Evolutionary conservation across 768 basidiomycete genomes (phyloP).

Genomic region (Leucocoprinus leucothites): DNA sequence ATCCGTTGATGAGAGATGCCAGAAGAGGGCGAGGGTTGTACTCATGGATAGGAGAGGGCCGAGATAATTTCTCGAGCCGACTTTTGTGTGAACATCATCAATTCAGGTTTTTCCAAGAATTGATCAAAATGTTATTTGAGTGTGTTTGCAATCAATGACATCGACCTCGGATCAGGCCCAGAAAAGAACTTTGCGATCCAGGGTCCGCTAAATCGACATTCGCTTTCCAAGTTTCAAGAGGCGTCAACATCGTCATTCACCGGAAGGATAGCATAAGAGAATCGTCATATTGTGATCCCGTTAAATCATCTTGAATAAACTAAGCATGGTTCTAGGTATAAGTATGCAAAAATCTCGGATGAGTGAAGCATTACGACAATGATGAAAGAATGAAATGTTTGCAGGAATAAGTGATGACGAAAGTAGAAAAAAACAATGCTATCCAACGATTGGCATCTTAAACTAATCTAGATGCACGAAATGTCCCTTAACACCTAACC

Average conservation of each 20-base stretch:
- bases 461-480: constrained; percentile 61
- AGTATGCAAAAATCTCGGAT: neutral
- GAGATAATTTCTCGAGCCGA: constrained; percentile 6
- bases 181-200: neutral
- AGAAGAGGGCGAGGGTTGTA: constrained; percentile 90
- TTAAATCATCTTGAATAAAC: neutral
- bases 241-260: too few relatives aligned
- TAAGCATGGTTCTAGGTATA: neutral
- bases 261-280: neutral
- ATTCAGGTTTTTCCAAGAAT: constrained; percentile 5
- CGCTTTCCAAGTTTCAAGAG: too few relatives aligned
- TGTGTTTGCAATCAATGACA: neutral
- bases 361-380: neutral
- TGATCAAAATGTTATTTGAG: constrained; percentile 10
- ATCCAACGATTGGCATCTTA: neutral
- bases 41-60: constrained; percentile 43
- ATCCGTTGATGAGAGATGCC: constrained; percentile 82
- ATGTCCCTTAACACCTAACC: constrained; percentile 64
- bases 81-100: constrained; percentile 12
- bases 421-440: neutral
- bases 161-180: neutral
- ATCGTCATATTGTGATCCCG: too few relatives aligned
- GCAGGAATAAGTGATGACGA: neutral
- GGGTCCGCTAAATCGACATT: neutral
- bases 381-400: too few relatives aligned